These are phyloP conservation scores for Umbilicus rupestris DNA, from an alignment of 164 flowering plant genomes.

Conservation along the genomic window DNA sequence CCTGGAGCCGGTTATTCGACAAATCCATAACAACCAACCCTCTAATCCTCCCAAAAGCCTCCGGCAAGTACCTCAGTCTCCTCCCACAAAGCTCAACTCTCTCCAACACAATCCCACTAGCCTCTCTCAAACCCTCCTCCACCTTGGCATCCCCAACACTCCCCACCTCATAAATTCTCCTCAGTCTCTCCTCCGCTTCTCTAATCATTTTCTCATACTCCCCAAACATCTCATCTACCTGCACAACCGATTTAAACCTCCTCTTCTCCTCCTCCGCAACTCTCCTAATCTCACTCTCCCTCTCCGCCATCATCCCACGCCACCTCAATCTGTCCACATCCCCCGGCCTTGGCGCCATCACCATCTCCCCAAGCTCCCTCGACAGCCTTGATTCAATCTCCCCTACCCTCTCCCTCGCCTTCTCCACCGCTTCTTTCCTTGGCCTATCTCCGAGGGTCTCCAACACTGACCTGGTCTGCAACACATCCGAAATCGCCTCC, in stretches of 20 bases:
- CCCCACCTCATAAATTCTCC: conserved; percentile 37
- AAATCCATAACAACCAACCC: conserved; percentile 49
- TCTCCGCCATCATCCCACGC: conserved; percentile 9
- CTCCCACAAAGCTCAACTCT: conserved; percentile 49
- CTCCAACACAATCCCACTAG: conserved; percentile 40
- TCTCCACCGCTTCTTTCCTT: too few species aligned
- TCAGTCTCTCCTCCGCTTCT: conserved; percentile 57
- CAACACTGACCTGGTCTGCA: conserved; percentile 11
- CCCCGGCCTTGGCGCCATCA: conserved; percentile 7
- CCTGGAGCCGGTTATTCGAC: conserved; percentile 66
- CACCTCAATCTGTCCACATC: conserved; percentile 7
- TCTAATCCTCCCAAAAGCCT: conserved; percentile 57
- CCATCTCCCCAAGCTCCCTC: conserved; percentile 7
- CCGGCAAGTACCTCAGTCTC: conserved; percentile 54
- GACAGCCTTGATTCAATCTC: conserved; percentile 8
- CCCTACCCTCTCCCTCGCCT: not conserved
- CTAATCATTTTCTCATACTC: conserved; percentile 56
- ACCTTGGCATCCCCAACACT: too few species aligned
- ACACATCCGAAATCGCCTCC: too few species aligned
- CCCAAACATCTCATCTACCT: conserved; percentile 72
- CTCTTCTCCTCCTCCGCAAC: conserved; percentile 50
- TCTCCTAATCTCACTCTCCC: conserved; percentile 28
- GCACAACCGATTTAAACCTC: conserved; percentile 34
- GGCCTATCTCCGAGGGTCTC: conserved; percentile 6
- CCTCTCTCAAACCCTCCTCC: conserved; percentile 13